Conservation (phyloP, 1,284 basidiomycete genomes). For the Pseudomicrostroma phylloplanum region DNA sequence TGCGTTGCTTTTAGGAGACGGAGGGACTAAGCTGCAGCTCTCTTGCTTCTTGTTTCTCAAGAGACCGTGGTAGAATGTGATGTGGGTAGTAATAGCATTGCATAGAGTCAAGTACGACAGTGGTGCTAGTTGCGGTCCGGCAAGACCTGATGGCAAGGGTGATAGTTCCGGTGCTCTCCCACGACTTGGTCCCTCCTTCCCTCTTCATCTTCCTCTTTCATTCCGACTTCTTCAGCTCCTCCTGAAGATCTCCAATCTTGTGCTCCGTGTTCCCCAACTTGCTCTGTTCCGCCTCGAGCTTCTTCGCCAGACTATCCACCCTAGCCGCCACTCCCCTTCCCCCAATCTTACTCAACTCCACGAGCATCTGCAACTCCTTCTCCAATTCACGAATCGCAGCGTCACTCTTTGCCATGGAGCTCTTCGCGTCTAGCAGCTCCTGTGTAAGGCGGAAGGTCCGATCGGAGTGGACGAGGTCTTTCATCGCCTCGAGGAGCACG, state of each 20-base stretch:
- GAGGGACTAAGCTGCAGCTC: background rate
- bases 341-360: constrained; percentile 21
- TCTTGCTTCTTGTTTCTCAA: too few species aligned
- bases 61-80: too few species aligned
- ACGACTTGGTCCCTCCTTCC: too few species aligned
- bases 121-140: too few species aligned
- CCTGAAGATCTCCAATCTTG: background rate
- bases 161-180: too few species aligned
- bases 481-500: constrained; percentile 77
- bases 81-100: too few species aligned
- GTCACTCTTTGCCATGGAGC: constrained; percentile 8
- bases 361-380: constrained; percentile 30
- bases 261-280: constrained; percentile 54
- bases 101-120: too few species aligned
- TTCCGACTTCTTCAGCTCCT: background rate
- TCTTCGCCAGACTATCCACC: constrained; percentile 65
- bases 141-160: too few species aligned
- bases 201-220: background rate
- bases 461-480: constrained; percentile 68
- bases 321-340: constrained; percentile 60
- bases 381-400: constrained; percentile 38
- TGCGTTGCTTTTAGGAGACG: background rate
- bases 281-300: constrained; percentile 66
- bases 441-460: constrained; percentile 70
- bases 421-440: constrained; percentile 31